phyloP scores from a whole-genome alignment of 352 stramenopile species.

The Phytophthora crassamura region DNA sequence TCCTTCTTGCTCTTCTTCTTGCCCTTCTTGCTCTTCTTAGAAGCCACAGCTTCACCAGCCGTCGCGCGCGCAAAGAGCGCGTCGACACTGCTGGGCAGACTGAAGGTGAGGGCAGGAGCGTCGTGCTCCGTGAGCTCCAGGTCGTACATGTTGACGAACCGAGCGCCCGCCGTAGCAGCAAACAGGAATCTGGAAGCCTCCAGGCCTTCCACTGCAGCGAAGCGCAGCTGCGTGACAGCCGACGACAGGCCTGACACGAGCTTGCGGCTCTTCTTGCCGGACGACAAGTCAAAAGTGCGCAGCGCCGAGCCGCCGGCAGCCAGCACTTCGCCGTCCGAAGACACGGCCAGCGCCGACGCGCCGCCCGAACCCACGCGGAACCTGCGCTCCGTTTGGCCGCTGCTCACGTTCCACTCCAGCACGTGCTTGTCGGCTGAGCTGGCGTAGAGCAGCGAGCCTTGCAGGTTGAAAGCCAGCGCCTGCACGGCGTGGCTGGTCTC shows the following conservation, averaged over 20 bases:
- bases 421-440: slow-evolving; percentile 79
- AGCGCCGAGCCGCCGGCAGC: slow-evolving; percentile 69
- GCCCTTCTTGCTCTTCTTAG: slow-evolving; percentile 66
- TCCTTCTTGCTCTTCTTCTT: slow-evolving; percentile 59
- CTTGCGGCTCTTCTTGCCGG: slow-evolving; percentile 83
- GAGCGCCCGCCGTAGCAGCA: slow-evolving; percentile 68
- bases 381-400: slow-evolving; percentile 59
- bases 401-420: slow-evolving; percentile 78
- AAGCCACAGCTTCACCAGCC: slow-evolving; percentile 25
- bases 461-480: slow-evolving; percentile 76
- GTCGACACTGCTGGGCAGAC: slow-evolving; percentile 64
- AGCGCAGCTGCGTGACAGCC: slow-evolving; percentile 72
- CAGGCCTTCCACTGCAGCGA: slow-evolving; percentile 44
- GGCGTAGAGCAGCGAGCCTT: slow-evolving; percentile 73
- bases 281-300: slow-evolving; percentile 78
- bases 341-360: slow-evolving; percentile 72
- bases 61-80: slow-evolving; percentile 54
- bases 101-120: slow-evolving; percentile 77
- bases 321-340: slow-evolving; percentile 64
- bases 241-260: slow-evolving; percentile 78
- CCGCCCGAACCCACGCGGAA: slow-evolving; percentile 69
- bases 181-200: slow-evolving; percentile 72
- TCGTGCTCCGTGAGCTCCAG: slow-evolving; percentile 62
- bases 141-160: slow-evolving; percentile 90
- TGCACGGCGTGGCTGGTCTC: slow-evolving; percentile 62